Conservation (phyloP, 305 asterid genomes). For the Fraxinus xanthoxyloides region DNA sequence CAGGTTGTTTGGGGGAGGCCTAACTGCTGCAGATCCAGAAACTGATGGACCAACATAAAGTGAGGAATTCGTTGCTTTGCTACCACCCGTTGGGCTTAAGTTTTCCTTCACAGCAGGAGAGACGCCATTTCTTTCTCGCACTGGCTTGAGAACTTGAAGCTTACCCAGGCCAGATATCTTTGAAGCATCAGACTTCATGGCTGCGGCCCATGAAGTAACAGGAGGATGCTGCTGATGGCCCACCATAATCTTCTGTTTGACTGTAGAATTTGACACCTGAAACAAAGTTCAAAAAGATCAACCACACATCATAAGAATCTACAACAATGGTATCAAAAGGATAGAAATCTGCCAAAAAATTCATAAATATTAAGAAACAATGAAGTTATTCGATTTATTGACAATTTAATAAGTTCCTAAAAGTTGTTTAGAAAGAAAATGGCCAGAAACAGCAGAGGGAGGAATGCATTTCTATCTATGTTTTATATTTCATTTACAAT, state of each 20-base stretch:
- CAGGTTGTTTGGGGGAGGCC: slow-evolving; percentile 32
- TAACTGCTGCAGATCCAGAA: slow-evolving; percentile 33
- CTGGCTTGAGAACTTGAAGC: slow-evolving; percentile 69
- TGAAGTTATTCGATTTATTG: neutral
- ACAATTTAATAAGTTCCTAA: neutral
- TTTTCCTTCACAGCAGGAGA: slow-evolving; percentile 47
- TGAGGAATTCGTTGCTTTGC: slow-evolving; percentile 36
- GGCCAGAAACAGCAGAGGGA: neutral
- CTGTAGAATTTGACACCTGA: slow-evolving; percentile 60
- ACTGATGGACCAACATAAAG: slow-evolving; percentile 35
- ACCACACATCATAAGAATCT: neutral
- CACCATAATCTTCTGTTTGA: slow-evolving; percentile 60
- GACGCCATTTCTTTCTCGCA: slow-evolving; percentile 59
- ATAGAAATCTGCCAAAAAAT: neutral
- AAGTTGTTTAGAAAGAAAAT: neutral
- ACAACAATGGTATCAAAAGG: neutral
- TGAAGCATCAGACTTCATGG: slow-evolving; percentile 44
- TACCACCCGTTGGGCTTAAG: slow-evolving; percentile 46
- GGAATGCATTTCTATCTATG: neutral
- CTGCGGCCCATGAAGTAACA: slow-evolving; percentile 46
- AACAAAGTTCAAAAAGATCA: neutral
- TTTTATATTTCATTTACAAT: too few relatives aligned
- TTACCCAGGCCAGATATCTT: slow-evolving; percentile 61
- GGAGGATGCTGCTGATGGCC: slow-evolving; percentile 59
- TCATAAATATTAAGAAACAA: neutral